Evolutionary conservation across 352 stramenopile species (phyloP), one percentile per base, ranked within the genome.

Genomic region (Globisporangium nunn): DNA sequence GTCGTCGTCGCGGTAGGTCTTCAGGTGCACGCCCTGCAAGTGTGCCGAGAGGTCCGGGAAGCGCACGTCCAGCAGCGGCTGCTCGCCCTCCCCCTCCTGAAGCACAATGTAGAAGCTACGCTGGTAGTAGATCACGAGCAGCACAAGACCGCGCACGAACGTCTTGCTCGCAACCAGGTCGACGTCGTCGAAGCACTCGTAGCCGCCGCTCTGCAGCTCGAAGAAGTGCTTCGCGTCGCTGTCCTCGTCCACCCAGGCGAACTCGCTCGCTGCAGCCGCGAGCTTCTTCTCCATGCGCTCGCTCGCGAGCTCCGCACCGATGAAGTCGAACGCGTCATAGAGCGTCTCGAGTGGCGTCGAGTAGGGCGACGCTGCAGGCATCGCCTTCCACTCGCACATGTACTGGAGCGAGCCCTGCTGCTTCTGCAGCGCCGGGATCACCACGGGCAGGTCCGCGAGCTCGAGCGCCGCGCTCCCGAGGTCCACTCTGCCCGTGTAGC

Each of bases 331-430:
- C 2, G 85, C 71, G 43, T 92, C 83, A 58, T 91, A 93, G 33
- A 95, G 66, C 14, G 84, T 88, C 61, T 84, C 74, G 7, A 95
- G 69, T 4, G 85, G 80, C 28, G 70, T 61, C 14, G 74, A 78
- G 68, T 88, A 96, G 28, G 81, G 68, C 17, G 81, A 95, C 28
- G 73, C 72, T 18, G 63, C 29, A 3, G 85, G 74, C 62, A 96
- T 80, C 10, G 67, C 73, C 54, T 88, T 93, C 68, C 85, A 90
- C 61, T 96, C 91, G 63, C 91, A 97, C 8, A 95, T 80, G 60
- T 97, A 98, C 61, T 96, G 82, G 1, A 98, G 60, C 41, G 88
- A 92, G 23, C 83, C 81, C 58, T 98, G 92, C 61, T 98, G 94
- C 62, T 93, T 90, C 67, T 98, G 92, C 12, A 98, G 71, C 29